These are phyloP conservation scores for Pelargonium fulgidum DNA, from an alignment of 441 rosid species.

Conservation along the genomic window DNA sequence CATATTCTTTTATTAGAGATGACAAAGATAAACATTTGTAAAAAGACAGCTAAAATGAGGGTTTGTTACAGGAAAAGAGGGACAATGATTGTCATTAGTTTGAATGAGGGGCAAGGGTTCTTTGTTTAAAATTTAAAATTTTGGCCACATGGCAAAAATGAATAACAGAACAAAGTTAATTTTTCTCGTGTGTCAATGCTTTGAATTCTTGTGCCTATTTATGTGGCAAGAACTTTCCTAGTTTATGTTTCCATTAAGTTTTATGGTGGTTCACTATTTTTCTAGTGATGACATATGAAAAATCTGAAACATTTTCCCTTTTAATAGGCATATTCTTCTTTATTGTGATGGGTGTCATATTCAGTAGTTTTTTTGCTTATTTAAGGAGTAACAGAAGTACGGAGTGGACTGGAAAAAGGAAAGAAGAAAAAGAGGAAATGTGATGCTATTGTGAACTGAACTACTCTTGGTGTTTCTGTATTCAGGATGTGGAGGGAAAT, in stretches of 20 bases:
- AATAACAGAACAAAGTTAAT: not conserved
- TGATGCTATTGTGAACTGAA: not conserved
- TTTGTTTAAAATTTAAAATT: not conserved
- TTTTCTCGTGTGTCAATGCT: not conserved
- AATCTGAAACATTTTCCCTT: not conserved
- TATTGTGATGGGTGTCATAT: not conserved
- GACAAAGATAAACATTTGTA: not conserved
- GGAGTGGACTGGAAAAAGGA: not conserved
- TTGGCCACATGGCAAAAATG: not conserved
- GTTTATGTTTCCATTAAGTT: not conserved
- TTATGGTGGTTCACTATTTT: not conserved
- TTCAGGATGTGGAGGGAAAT: slow-evolving; percentile 98
- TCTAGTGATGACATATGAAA: slow-evolving; percentile 2
- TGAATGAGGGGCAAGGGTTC: not conserved
- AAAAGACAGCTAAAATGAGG: not conserved
- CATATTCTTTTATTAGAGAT: not conserved
- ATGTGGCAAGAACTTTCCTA: not conserved
- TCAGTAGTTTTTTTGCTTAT: not conserved
- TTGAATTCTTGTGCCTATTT: not conserved
- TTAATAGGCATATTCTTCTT: not conserved
- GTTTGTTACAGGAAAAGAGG: not conserved
- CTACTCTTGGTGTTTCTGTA: slow-evolving; percentile 19
- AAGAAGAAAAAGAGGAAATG: slow-evolving; percentile 5
- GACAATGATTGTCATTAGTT: not conserved
- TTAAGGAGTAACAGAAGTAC: not conserved